Conservation (phyloP, 2,329 filamentous ascomycete species). For the Myotisia sp. region DNA sequence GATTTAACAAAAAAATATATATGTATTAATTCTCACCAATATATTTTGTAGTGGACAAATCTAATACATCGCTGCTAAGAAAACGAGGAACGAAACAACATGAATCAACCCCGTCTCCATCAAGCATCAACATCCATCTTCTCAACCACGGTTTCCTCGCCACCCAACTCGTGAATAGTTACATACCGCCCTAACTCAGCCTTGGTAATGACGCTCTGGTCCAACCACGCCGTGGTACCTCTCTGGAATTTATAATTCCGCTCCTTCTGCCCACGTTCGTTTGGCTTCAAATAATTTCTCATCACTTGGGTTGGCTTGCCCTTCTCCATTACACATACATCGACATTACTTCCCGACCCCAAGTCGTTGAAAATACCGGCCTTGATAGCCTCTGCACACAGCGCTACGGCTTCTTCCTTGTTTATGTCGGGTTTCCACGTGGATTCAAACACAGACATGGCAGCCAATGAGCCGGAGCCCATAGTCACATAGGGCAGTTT, state of each 20-base stretch:
- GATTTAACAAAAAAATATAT: no score
- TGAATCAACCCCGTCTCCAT: no score
- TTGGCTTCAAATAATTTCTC: slow-evolving; percentile 86
- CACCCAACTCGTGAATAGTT: slow-evolving; percentile 70
- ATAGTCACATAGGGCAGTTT: slow-evolving; percentile 99
- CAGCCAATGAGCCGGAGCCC: slow-evolving; percentile 88
- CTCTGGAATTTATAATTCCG: slow-evolving; percentile 80
- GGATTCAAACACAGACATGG: slow-evolving; percentile 97
- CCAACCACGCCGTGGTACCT: slow-evolving; percentile 89
- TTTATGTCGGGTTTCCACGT: slow-evolving; percentile 73
- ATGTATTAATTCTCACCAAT: no score
- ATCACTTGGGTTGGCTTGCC: slow-evolving; percentile 81
- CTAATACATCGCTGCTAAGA: no score
- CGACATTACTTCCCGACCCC: slow-evolving; percentile 92
- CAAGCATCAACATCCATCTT: slow-evolving; percentile 50
- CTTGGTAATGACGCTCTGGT: slow-evolving; percentile 90
- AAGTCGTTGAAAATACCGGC: slow-evolving; percentile 98
- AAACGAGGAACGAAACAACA: no score
- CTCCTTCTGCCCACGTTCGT: slow-evolving; percentile 79
- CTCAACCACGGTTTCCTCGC: slow-evolving; percentile 50
- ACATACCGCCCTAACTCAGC: slow-evolving; percentile 91
- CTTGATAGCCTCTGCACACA: slow-evolving; percentile 76
- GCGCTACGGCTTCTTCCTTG: slow-evolving; percentile 64
- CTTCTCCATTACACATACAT: slow-evolving; percentile 85
- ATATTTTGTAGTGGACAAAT: no score